phyloP scores from a whole-genome alignment of 163 green algal species.

The Smithsoniella earleae region DNA sequence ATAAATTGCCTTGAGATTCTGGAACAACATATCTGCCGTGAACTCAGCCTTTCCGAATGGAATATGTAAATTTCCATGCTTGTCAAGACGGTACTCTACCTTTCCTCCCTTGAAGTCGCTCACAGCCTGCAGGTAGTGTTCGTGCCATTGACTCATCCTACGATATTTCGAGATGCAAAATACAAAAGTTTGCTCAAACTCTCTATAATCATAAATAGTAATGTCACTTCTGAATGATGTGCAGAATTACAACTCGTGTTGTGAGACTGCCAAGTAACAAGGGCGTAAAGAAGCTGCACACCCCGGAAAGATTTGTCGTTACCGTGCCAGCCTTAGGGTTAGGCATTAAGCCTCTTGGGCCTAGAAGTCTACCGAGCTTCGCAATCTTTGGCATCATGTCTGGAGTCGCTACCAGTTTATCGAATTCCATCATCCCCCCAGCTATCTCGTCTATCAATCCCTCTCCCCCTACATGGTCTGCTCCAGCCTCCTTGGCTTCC shows the following conservation, averaged over 20 bases:
- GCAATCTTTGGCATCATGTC: conserved; percentile 99
- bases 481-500: conserved; percentile 79
- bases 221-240: too few relatives aligned
- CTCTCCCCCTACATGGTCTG: conserved; percentile 81
- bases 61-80: conserved; percentile 94
- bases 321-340: conserved; percentile 99
- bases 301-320: conserved; percentile 72
- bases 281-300: too few relatives aligned
- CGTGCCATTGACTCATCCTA: neutral
- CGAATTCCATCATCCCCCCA: conserved; percentile 94
- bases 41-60: conserved; percentile 89
- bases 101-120: conserved; percentile 98
- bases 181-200: too few relatives aligned
- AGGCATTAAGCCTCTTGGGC: conserved; percentile 95
- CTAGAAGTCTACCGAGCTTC: conserved; percentile 89
- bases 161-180: too few relatives aligned
- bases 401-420: conserved; percentile 96
- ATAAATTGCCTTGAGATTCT: conserved; percentile 90
- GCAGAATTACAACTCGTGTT: too few relatives aligned
- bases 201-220: too few relatives aligned
- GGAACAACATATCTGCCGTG: conserved; percentile 69
- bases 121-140: conserved; percentile 69
- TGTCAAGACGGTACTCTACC: conserved; percentile 97
- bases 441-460: conserved; percentile 92
- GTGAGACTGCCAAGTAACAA: too few relatives aligned